phyloP scores from a whole-genome alignment of 257 asterid species.

The Ocimum tenuiflorum region DNA sequence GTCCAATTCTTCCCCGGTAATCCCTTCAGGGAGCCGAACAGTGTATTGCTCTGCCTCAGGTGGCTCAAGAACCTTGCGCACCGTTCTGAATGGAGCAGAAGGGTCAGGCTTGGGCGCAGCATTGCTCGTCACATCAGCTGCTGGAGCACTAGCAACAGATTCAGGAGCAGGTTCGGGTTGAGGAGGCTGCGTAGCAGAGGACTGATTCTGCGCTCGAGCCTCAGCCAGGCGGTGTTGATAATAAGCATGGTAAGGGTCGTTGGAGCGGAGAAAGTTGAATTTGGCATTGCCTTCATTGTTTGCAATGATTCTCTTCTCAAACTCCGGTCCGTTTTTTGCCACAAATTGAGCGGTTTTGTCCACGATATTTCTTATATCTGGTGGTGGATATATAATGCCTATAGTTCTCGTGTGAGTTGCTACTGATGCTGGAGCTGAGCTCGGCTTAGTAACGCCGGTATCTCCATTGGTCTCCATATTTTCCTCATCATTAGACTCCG shows the following conservation, averaged over 20 bases:
- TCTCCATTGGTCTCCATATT: constrained; percentile 27
- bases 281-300: constrained; percentile 80
- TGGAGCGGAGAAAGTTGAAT: constrained; percentile 60
- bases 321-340: constrained; percentile 80
- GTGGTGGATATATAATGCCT: constrained; percentile 87
- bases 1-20: constrained; percentile 88
- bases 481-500: constrained; percentile 20
- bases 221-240: constrained; percentile 87
- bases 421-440: constrained; percentile 45
- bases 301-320: constrained; percentile 69
- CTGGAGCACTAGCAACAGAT: constrained; percentile 29
- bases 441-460: constrained; percentile 2
- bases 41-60: constrained; percentile 93
- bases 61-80: constrained; percentile 76
- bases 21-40: constrained; percentile 88
- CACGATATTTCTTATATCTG: constrained; percentile 75
- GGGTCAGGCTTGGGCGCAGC: constrained; percentile 61
- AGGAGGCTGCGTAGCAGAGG: constrained; percentile 34
- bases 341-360: constrained; percentile 86
- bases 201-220: constrained; percentile 61
- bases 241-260: constrained; percentile 89
- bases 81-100: constrained; percentile 52
- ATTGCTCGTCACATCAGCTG: constrained; percentile 39
- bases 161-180: constrained; percentile 42
- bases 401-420: constrained; percentile 75